A percentile compares a stretch with the other conserved stretches of the same genome.
Evolutionary conservation across 805 yeast species (phyloP).

Genomic region (Pichia cabralensis): DNA sequence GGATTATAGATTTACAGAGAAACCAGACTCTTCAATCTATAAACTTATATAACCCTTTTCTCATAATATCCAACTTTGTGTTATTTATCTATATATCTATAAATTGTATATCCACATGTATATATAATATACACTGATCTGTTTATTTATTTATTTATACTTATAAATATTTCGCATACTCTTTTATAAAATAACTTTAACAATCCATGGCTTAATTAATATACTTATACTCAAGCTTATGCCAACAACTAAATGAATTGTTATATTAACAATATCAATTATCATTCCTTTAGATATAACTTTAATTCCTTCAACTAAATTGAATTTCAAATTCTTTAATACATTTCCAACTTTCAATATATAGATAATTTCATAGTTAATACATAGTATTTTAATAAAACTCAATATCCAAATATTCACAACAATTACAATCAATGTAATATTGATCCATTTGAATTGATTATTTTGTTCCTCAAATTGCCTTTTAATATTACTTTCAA

Average conservation of each 20-base stretch:
- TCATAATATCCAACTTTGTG: too few relatives aligned
- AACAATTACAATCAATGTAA: too few relatives aligned
- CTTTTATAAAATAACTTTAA: slow-evolving; percentile 2
- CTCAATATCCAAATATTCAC: too few relatives aligned
- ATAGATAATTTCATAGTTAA: slow-evolving; percentile 4
- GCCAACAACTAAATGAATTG: slow-evolving; percentile 10
- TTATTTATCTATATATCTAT: too few relatives aligned
- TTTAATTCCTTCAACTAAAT: slow-evolving; percentile 5
- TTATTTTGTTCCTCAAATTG: too few relatives aligned
- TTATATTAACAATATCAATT: slow-evolving; percentile 11
- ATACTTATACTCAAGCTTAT: slow-evolving; percentile 2
- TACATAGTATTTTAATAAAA: too few relatives aligned
- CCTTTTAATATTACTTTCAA: slow-evolving; percentile 1
- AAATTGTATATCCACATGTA: too few relatives aligned
- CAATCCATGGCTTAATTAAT: slow-evolving; percentile 8
- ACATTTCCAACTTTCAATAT: slow-evolving; percentile 3
- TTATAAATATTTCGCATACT: too few relatives aligned
- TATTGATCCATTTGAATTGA: too few relatives aligned
- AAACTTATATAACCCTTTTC: slow-evolving; percentile 5
- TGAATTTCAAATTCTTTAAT: slow-evolving; percentile 8
- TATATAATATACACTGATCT: too few relatives aligned
- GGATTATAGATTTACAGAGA: slow-evolving; percentile 56
- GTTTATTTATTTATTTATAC: too few relatives aligned
- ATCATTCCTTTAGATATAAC: slow-evolving; percentile 11
- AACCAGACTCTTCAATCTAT: slow-evolving; percentile 42